A percentile compares a stretch with the other conserved stretches of the same genome.
Evolutionary conservation across 176 grass and related monocot genomes (phyloP).

Genomic region (Oryza glumipatula): DNA sequence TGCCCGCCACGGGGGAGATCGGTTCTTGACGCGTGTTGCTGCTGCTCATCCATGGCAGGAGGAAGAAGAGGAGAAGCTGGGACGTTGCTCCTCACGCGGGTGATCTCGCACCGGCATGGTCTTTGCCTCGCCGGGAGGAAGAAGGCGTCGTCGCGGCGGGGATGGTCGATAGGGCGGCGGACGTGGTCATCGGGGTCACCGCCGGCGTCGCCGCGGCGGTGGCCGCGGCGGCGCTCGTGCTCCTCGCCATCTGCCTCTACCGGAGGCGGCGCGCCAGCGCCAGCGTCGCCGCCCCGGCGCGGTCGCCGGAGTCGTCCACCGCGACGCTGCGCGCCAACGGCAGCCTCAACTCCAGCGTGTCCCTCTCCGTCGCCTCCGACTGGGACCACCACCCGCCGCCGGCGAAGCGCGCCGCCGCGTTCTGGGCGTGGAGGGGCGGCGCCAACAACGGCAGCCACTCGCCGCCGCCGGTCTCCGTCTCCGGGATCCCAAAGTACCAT

Average conservation of each 20-base stretch:
- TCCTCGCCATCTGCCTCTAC: conserved; percentile 60
- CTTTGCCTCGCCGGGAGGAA: conserved; percentile 28
- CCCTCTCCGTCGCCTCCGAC: conserved; percentile 67
- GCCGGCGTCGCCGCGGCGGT: conserved; percentile 46
- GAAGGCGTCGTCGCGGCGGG: not conserved
- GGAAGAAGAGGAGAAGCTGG: not conserved
- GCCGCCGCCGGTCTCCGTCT: conserved; percentile 44
- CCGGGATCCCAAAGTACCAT: conserved; percentile 81
- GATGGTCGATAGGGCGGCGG: conserved; percentile 46
- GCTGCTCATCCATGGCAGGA: conserved; percentile 18
- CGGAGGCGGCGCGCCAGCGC: conserved; percentile 39
- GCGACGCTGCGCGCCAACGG: conserved; percentile 52
- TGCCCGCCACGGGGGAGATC: not conserved
- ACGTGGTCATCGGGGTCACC: conserved; percentile 53
- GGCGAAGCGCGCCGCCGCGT: conserved; percentile 45
- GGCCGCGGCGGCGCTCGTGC: conserved; percentile 50
- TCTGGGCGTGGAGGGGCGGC: conserved; percentile 56
- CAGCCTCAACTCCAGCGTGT: conserved; percentile 64
- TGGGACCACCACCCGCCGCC: conserved; percentile 40
- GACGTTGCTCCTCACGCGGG: not conserved
- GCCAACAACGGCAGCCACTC: conserved; percentile 41
- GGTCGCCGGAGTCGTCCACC: conserved; percentile 43
- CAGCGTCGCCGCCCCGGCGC: conserved; percentile 25
- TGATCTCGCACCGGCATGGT: conserved; percentile 43
- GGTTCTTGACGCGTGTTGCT: conserved; percentile 7